Evolutionary conservation across 176 grass and related monocot genomes (phyloP).

Genomic region (Bothriochloa decipiens): DNA sequence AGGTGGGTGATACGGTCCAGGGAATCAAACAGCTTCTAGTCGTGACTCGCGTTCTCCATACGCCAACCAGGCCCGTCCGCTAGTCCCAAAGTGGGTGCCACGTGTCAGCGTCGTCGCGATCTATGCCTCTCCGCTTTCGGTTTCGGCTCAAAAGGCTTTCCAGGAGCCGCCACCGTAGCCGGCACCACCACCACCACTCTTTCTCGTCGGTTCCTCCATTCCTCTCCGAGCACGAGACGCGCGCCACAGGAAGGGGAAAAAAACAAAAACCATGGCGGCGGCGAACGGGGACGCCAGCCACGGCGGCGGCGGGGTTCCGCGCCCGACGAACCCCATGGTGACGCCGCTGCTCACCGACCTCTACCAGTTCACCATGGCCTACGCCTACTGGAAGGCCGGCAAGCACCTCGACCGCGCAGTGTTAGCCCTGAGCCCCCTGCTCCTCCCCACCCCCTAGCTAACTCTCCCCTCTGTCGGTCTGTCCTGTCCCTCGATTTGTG

Average conservation of each 20-base stretch:
- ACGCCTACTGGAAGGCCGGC: constrained; percentile 96
- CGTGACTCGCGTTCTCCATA: background rate
- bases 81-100: background rate
- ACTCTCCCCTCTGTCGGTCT: no score
- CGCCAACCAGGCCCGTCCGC: background rate
- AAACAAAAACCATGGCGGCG: constrained; percentile 29
- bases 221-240: background rate
- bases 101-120: background rate
- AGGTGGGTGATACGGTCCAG: no score
- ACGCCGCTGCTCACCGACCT: constrained; percentile 93
- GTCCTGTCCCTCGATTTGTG: background rate
- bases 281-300: constrained; percentile 45
- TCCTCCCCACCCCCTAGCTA: no score
- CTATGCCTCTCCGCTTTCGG: background rate
- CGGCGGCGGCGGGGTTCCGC: constrained; percentile 38
- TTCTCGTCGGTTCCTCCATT: background rate
- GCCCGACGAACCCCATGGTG: constrained; percentile 87
- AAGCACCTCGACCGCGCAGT: constrained; percentile 91
- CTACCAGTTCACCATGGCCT: constrained; percentile 99
- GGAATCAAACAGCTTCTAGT: no score
- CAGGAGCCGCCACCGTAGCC: background rate
- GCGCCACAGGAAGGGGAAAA: background rate
- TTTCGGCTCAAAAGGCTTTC: background rate
- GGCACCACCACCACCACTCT: background rate
- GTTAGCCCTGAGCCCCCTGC: constrained; percentile 46